Base-by-base conservation (phyloP, 2,329 filamentous ascomycete genomes). In the Aureobasidium uvarum region DNA sequence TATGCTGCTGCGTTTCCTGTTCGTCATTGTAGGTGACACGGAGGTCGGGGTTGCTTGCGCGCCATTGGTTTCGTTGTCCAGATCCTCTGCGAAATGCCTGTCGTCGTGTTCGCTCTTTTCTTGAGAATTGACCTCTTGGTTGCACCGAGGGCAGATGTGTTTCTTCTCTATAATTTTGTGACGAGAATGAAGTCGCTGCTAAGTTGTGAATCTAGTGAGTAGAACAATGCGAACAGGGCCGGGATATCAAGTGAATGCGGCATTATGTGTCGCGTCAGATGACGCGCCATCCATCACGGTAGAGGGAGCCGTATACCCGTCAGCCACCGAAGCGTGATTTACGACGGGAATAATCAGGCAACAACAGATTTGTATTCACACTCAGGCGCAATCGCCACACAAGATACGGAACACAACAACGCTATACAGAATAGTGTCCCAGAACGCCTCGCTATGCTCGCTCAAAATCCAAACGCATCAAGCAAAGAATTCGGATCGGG, bases 401-500 rank as follows among this genome's bases (percentile, higher is more conserved):
- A 14, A 20, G 14, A 46, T 13, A 25, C 43, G 4, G 10, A 14
- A 6, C 2, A 23, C 23, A 36, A 46, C 25, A 14, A 4, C 4
- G 25, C 20, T 25, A 59, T 43, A 46, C 33, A 56, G 7, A 14
- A 36, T 10, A 6, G 20, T 20, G 5, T 8, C 11, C 33, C 36
- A 18, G 5, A 39, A 55, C 54, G 31, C 41, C 39, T 45, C 55
- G 55, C 55, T 46, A 59, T 59, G 55, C 28, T 46, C 23, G n/a
- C 39, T 76, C 77, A 98, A 74, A 98, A 95, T 1, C 94, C 94
- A 83, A 98, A 98, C 75, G 86, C 93, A 81, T 98, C 94, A 71
- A 98, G 81, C 73, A 99, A 78, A 66, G 91, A 94, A 74, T 86
- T 91, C 33, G 90, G 85, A 78, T 96, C 92, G n/a, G 95, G 95